Base-by-base conservation (phyloP, 371 early-diverging fungal genomes). In the Coemansia sp. region DNA sequence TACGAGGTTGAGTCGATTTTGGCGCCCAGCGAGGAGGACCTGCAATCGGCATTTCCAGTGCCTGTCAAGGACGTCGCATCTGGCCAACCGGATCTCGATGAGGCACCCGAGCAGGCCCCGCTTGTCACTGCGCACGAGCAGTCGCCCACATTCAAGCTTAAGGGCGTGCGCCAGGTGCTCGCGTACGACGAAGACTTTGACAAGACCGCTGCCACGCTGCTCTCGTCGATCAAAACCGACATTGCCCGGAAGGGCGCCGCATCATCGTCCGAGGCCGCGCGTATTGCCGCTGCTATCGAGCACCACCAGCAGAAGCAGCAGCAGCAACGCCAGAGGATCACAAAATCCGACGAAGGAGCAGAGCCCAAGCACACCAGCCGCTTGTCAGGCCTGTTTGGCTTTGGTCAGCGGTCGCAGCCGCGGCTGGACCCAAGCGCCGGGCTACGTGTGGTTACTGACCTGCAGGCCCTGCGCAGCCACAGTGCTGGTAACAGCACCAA, bases 261-360 rank as follows among this genome's bases (percentile, higher is more conserved):
- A 11, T 40, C 53, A 9, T 14, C 64, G 10, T 54, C 53, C 5
- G 57, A 53, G 20, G 72, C 67, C 11, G 71, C 75, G 20, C 65
- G 56, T 11, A 74, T 74, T 11, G 70, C 70, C 5, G 75, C 71
- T 1, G 75, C 75, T 8, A 74, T 74, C 34, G 75, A 74, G 57
- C 54, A 59, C 20, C 75, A 74, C 59, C 75, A 74, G 59, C 65
- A 62, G 50, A 53, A 52, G 53, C 64, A 74, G 56, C 54, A 65
- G 52, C 52, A 62, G 56, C 55, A 55, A 30, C 38, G 26, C 9
- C 55, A 31, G 13, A 38, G 40, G 3, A 26, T 45, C 16, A 20
- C 20, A n/a, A 45, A 45, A 20, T 8, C 20, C 5, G 53, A 53
- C 3, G 53, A 53, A 1, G 16, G 35, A 36, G 36, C 55, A 56